phyloP scores from a whole-genome alignment of 1,284 basidiomycete species.

The Ustilago tritici region DNA sequence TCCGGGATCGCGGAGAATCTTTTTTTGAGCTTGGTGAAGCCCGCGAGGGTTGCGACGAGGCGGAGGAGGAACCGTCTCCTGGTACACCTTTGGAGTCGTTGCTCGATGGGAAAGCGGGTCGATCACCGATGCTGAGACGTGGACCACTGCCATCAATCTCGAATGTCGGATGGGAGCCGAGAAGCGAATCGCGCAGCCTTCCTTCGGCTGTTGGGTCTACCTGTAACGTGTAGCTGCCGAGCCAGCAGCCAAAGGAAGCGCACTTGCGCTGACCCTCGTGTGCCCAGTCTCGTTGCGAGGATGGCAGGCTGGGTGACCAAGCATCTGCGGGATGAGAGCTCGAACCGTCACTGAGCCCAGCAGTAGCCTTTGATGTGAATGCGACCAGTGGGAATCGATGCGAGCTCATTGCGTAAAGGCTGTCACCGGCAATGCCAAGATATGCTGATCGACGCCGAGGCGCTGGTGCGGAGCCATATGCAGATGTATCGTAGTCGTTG shows the following conservation, averaged over 20 bases:
- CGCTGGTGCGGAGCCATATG: neutral
- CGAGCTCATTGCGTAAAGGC: slow-evolving; percentile 62
- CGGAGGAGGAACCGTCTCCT: slow-evolving; percentile 16
- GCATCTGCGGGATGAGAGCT: slow-evolving; percentile 12
- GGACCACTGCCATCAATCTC: slow-evolving; percentile 45
- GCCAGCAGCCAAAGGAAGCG: slow-evolving; percentile 58
- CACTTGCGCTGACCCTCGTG: slow-evolving; percentile 45
- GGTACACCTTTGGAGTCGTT: slow-evolving; percentile 15
- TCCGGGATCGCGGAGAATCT: slow-evolving; percentile 8
- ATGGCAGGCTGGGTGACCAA: slow-evolving; percentile 30
- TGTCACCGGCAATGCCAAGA: slow-evolving; percentile 60
- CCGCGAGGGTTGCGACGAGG: slow-evolving; percentile 22
- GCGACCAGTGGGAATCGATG: slow-evolving; percentile 57
- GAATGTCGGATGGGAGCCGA: slow-evolving; percentile 35
- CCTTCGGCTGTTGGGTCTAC: slow-evolving; percentile 44
- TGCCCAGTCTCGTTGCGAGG: slow-evolving; percentile 45
- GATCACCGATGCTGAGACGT: slow-evolving; percentile 36
- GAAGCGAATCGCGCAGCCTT: slow-evolving; percentile 35
- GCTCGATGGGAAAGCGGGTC: slow-evolving; percentile 26
- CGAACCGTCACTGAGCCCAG: slow-evolving; percentile 31
- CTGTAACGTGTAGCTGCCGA: slow-evolving; percentile 55
- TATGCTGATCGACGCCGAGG: slow-evolving; percentile 47
- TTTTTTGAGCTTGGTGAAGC: slow-evolving; percentile 13
- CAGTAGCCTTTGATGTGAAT: slow-evolving; percentile 44
- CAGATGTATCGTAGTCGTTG: slow-evolving; percentile 1